Base-by-base conservation (phyloP, 1,139 yeast genomes). In the Candida sanyaensis region DNA sequence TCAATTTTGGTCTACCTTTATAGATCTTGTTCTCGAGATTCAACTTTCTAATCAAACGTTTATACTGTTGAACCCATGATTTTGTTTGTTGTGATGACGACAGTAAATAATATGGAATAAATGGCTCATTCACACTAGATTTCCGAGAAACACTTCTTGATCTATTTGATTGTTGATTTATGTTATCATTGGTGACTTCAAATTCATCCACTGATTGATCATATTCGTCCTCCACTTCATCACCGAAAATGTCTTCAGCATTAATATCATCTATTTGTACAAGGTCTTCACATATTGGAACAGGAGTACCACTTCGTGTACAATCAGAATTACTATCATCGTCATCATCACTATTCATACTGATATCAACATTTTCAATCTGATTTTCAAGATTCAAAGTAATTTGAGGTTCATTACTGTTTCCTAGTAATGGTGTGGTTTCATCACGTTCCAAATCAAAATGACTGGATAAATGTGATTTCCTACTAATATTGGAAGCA, bases 1-100 rank as follows among this genome's bases (percentile, higher is more conserved):
- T 72, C 50, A 75, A 62, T 28, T 63, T 68, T 3, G 80, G 80
- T 45, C 80, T 57, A 3, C 80, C 80, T 46, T 64, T 67, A 55
- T 73, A 75, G 17, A 75, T 67, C 50, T 65, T 70, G 47, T 73
- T 67, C 39, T 61, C 63, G 26, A 75, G 55, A 32, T 71, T 66
- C 27, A 75, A 58, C 29, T 55, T 57, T 30, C 58, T 56, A 7
- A 71, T 62, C 4, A 74, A 65, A 27, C 64, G 62, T 8, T 52
- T 55, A 55, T 63, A 73, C 46, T 63, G 59, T 41, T 56, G 53
- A 21, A 61, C 48, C 46, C 61, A 57, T 10, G 50, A 47, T 17
- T 46, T 53, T 3, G 59, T 44, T n/a, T 56, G 49, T 10, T 53
- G 57, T 1, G 63, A 17, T 58, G 56, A 41, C 41, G 49, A 39